Percentiles rank a stretch among this genome's conserved stretches.
These are phyloP conservation scores for Galerina marginata DNA, from an alignment of 768 basidiomycete species.

Conservation along the genomic window DNA sequence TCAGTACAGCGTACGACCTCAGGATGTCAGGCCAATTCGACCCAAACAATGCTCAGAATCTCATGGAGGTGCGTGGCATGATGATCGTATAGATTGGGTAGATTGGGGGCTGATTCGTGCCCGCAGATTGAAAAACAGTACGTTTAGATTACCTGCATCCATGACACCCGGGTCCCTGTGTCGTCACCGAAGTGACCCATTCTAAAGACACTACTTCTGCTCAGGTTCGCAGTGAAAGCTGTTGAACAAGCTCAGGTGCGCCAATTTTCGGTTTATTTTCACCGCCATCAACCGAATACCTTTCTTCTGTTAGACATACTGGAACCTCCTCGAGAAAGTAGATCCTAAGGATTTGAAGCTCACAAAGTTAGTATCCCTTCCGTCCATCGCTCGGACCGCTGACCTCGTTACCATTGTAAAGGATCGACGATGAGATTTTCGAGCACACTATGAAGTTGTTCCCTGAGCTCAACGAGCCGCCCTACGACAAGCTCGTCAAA, in stretches of 20 bases:
- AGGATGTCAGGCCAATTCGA: conserved; percentile 71
- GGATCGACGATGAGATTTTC: conserved; percentile 91
- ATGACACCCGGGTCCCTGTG: background rate
- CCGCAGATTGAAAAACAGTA: conserved; percentile 94
- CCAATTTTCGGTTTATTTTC: background rate
- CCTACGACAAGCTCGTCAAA: conserved; percentile 51
- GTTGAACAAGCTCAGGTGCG: conserved; percentile 93
- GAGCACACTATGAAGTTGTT: conserved; percentile 76
- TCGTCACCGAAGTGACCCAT: background rate
- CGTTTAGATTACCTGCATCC: conserved; percentile 33
- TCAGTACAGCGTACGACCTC: background rate
- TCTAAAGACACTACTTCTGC: background rate
- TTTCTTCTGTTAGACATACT: conserved; percentile 73
- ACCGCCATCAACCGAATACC: background rate
- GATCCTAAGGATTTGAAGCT: conserved; percentile 76
- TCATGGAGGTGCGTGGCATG: conserved; percentile 68
- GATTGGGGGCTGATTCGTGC: conserved; percentile 1
- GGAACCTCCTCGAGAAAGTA: conserved; percentile 88
- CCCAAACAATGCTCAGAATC: conserved; percentile 91
- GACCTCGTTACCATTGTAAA: conserved; percentile 31
- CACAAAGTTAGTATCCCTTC: conserved; percentile 66
- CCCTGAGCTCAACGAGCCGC: conserved; percentile 71
- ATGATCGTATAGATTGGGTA: background rate
- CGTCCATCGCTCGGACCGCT: background rate
- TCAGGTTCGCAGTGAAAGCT: conserved; percentile 89